Base-by-base conservation (phyloP, 805 yeast species). In the Wickerhamomyces strasburgensis region DNA sequence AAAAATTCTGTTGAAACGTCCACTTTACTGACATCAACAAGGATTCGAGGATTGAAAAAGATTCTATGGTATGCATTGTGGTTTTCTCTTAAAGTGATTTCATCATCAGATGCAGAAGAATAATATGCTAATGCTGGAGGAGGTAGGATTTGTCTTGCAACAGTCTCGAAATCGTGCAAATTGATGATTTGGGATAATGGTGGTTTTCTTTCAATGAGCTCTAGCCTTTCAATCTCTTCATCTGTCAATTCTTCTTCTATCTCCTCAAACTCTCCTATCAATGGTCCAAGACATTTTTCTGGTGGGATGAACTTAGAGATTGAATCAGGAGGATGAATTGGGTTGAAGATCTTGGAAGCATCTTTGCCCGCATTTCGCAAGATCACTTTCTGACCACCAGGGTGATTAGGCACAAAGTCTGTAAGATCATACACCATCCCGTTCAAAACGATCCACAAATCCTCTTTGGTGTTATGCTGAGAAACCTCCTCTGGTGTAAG, bases 71-170 rank as follows among this genome's bases (percentile, higher is more conserved):
- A 90, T 4, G 96, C 94, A 35, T 78, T 72, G 58, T 88, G 97
- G 64, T 90, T 90, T 54, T 89, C 96, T 49, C 98, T 73, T 53
- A 84, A 57, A 3, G 96, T 74, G 48, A 90, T 75, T 64, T 90
- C 98, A 59, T 90, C 98, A 60, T 90, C 97, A 14, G 95, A 73
- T 8, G 90, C 98, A 25, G 88, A 77, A 4, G 94, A 82, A 57
- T 88, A 90, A 61, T 90, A 90, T 11, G 93, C 93, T 94, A 97
- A 85, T 0, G 93, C 97, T 23, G 75, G 73, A 38, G 75, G 78
- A 21, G 85, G 73, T 69, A 90, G 67, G 24, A 85, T 82, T 42
- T 79, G 73, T 34, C 86, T 71, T 4, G 98, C 97, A 31, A 90
- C 76, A 49, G 75, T 73, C 59, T 90, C 98, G 55, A 90, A 88